Evolutionary conservation across 169 alveolate genomes (phyloP).

Genomic region (Hepatocystis sp.): DNA sequence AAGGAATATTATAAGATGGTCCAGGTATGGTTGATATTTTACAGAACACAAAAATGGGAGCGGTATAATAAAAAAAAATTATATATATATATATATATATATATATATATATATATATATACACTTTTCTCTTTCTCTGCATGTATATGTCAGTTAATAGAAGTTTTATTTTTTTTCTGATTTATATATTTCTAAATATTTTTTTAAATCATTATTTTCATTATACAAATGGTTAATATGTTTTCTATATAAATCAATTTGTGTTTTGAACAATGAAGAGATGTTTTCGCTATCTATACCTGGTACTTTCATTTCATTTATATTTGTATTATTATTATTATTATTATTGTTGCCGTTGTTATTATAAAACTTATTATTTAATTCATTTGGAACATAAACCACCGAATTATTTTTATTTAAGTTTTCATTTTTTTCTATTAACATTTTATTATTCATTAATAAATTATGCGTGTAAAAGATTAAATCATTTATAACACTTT

Average conservation of each 20-base stretch:
- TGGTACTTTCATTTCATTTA: slow-evolving; percentile 15
- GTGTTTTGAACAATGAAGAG: slow-evolving; percentile 21
- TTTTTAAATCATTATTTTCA: slow-evolving; percentile 44
- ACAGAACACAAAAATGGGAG: too few relatives aligned
- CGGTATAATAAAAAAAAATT: too few relatives aligned
- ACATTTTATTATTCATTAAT: slow-evolving; percentile 36
- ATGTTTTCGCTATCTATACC: slow-evolving; percentile 6
- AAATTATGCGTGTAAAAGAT: slow-evolving; percentile 51
- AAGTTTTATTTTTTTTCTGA: not conserved
- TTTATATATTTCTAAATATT: slow-evolving; percentile 8
- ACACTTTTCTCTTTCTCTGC: not conserved
- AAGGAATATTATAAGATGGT: too few relatives aligned
- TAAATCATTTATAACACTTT: slow-evolving; percentile 36
- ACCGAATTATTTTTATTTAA: slow-evolving; percentile 21
- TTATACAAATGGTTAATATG: slow-evolving; percentile 56
- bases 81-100: too few relatives aligned
- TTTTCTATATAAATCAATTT: slow-evolving; percentile 64
- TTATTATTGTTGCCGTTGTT: too few relatives aligned
- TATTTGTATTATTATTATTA: too few relatives aligned
- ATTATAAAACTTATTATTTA: slow-evolving; percentile 3
- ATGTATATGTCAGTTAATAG: slow-evolving; percentile 6
- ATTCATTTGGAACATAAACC: not conserved
- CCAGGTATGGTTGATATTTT: too few relatives aligned
- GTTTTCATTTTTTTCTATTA: slow-evolving; percentile 37
- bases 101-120: too few relatives aligned